Conservation (phyloP, 306 rosid species). For the Vigna hirtella region DNA sequence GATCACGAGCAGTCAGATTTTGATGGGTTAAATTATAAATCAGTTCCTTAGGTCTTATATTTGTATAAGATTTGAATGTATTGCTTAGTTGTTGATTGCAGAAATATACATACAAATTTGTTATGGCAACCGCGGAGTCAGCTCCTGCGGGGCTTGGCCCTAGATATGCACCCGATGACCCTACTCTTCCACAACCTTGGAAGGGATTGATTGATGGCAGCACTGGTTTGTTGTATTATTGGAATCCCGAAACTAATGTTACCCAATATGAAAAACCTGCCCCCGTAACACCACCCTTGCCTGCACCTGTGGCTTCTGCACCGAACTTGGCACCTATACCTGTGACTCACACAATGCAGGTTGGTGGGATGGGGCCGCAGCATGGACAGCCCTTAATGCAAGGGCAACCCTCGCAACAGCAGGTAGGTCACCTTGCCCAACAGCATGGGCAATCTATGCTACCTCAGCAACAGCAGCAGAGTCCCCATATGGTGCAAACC, state of each 20-base stretch:
- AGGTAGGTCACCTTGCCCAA: slow-evolving; percentile 55
- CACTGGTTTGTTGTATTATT: slow-evolving; percentile 78
- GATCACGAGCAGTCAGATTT: neutral
- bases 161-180: slow-evolving; percentile 94
- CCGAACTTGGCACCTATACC: slow-evolving; percentile 76
- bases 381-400: slow-evolving; percentile 67
- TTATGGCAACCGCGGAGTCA: slow-evolving; percentile 78
- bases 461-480: slow-evolving; percentile 49
- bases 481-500: slow-evolving; percentile 48
- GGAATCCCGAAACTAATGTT: slow-evolving; percentile 95
- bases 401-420: slow-evolving; percentile 63
- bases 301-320: slow-evolving; percentile 50
- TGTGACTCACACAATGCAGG: slow-evolving; percentile 48
- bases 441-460: slow-evolving; percentile 66
- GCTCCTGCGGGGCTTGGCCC: slow-evolving; percentile 73
- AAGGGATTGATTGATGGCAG: slow-evolving; percentile 95
- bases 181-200: slow-evolving; percentile 92
- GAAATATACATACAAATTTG: slow-evolving; percentile 39
- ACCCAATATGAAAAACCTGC: slow-evolving; percentile 93
- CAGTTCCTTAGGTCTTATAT: neutral
- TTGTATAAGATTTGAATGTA: slow-evolving; percentile 5
- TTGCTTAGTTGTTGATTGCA: slow-evolving; percentile 39
- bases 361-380: slow-evolving; percentile 55
- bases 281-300: slow-evolving; percentile 57
- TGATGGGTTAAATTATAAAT: neutral